Evolutionary conservation across 2,329 filamentous ascomycete genomes (phyloP).

Genomic region (Cyphellophora europaea): DNA sequence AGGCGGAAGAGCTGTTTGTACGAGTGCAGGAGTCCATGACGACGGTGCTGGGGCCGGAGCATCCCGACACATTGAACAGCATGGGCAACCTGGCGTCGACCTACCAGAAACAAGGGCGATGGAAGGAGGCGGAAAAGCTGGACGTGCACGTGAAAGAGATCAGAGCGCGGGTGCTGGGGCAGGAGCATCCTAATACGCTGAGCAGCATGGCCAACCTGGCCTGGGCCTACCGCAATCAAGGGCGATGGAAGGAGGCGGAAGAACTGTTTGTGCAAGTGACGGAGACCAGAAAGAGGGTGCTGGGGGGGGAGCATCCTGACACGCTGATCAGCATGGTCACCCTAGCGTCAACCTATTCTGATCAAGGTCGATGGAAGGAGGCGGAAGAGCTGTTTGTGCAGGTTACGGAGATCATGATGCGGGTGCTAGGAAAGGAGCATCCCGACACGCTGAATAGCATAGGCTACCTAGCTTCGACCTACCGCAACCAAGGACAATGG

Average conservation of each 20-base stretch:
- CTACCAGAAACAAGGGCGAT: slow-evolving; percentile 11
- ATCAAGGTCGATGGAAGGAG: slow-evolving; percentile 9
- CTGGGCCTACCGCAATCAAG: slow-evolving; percentile 12
- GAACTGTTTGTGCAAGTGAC: slow-evolving; percentile 11
- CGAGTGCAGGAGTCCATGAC: slow-evolving; percentile 3
- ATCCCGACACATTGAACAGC: slow-evolving; percentile 14
- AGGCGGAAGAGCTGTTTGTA: slow-evolving; percentile 9
- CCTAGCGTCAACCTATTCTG: slow-evolving; percentile 9
- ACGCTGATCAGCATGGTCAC: slow-evolving; percentile 24
- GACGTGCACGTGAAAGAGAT: slow-evolving; percentile 13
- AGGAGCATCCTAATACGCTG: slow-evolving; percentile 16
- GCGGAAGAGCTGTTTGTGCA: slow-evolving; percentile 12
- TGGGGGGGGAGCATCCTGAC: slow-evolving; percentile 10
- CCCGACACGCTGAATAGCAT: slow-evolving; percentile 24
- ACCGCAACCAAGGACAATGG: slow-evolving; percentile 7
- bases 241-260: slow-evolving; percentile 19
- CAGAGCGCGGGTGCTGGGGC: slow-evolving; percentile 11
- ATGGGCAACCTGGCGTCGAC: slow-evolving; percentile 15
- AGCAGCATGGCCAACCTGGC: slow-evolving; percentile 13
- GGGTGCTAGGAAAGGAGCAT: slow-evolving; percentile 10
- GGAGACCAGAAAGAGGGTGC: slow-evolving; percentile 12
- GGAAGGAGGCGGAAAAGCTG: slow-evolving; percentile 13
- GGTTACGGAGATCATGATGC: slow-evolving; percentile 12
- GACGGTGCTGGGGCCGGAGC: slow-evolving; percentile 8
- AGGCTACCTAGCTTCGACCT: slow-evolving; percentile 11